Evolutionary conservation across 75 land plant species (phyloP).

Genomic region (Picea glauca): DNA sequence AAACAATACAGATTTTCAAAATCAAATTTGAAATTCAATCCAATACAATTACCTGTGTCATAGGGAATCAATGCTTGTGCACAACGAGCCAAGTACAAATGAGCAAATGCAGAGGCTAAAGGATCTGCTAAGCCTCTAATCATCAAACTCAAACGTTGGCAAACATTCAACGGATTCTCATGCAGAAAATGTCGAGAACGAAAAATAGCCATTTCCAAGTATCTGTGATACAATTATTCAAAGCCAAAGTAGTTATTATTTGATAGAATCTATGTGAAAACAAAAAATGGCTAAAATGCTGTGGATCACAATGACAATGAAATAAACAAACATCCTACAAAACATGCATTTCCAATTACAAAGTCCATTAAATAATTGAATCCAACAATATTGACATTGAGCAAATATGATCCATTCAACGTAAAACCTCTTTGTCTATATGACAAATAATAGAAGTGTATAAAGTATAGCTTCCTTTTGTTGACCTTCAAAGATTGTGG

Average conservation of each 20-base stretch:
- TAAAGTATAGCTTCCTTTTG: neutral
- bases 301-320: neutral
- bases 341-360: neutral
- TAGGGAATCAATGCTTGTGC: slow-evolving; percentile 36
- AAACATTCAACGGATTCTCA: slow-evolving; percentile 32
- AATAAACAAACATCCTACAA: neutral
- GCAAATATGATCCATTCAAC: neutral
- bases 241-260: too few relatives aligned
- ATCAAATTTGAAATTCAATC: neutral
- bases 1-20: neutral
- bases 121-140: slow-evolving; percentile 84
- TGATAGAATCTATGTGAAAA: too few relatives aligned
- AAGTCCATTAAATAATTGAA: neutral
- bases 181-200: slow-evolving; percentile 69
- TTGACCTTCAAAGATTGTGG: too few relatives aligned
- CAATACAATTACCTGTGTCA: slow-evolving; percentile 44
- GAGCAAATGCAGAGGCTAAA: slow-evolving; percentile 75
- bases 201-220: slow-evolving; percentile 77
- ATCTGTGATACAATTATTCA: slow-evolving; percentile 34
- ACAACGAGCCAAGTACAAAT: slow-evolving; percentile 64
- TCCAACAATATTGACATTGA: neutral
- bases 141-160: slow-evolving; percentile 69
- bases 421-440: neutral
- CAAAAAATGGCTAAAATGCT: neutral
- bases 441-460: neutral